phyloP scores from a whole-genome alignment of 2,329 filamentous ascomycete genomes.

The Lecanicillium sp. region DNA sequence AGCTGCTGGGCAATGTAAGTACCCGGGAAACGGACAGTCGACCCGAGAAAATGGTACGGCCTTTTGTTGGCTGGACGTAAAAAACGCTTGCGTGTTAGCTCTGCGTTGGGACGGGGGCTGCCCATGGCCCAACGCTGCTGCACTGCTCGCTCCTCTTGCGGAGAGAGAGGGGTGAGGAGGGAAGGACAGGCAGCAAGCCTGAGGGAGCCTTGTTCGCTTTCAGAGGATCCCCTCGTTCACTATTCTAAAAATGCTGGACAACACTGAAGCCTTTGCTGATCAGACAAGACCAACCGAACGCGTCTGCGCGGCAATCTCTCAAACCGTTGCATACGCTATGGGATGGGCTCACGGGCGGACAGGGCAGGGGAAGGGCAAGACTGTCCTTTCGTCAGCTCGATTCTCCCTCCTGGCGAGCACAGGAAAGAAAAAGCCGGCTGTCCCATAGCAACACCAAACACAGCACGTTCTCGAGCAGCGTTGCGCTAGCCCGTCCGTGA shows the following conservation, averaged over 20 bases:
- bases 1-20: background rate
- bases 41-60: conserved; percentile 3
- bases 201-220: too few relatives aligned
- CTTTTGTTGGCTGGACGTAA: conserved; percentile 1
- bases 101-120: background rate
- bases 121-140: background rate
- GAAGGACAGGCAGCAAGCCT: too few relatives aligned
- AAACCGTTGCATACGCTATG: conserved; percentile 7
- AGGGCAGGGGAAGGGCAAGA: background rate
- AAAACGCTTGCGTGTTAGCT: background rate
- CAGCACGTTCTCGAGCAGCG: background rate
- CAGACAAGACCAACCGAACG: background rate
- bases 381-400: background rate
- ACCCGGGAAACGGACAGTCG: background rate
- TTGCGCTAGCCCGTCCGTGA: conserved; percentile 2
- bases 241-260: too few relatives aligned
- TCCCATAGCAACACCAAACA: too few relatives aligned
- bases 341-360: background rate
- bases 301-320: conserved; percentile 4
- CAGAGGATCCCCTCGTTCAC: too few relatives aligned
- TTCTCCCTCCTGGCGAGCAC: background rate
- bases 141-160: background rate
- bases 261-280: too few relatives aligned
- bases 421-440: too few relatives aligned
- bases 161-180: background rate